Evolutionary conservation across 805 yeast genomes (phyloP).

Genomic region (Sugiyamaella boreocaroliniensis): DNA sequence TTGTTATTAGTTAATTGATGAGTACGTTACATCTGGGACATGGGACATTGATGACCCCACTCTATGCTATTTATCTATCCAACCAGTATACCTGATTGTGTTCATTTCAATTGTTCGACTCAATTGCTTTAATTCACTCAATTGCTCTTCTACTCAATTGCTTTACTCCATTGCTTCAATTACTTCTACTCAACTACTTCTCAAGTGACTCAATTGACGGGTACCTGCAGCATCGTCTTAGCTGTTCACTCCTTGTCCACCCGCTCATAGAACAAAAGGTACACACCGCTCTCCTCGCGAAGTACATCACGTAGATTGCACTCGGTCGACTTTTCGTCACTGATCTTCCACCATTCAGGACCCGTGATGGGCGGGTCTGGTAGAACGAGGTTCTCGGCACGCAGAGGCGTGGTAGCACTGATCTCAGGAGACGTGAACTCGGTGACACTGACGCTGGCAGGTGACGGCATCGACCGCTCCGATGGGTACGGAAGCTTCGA

Average conservation of each 20-base stretch:
- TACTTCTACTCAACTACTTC: background rate
- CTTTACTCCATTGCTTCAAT: background rate
- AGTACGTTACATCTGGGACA: constrained; percentile 8
- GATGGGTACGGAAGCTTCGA: constrained; percentile 14
- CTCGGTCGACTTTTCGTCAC: constrained; percentile 69
- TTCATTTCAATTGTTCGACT: background rate
- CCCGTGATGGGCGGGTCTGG: constrained; percentile 39
- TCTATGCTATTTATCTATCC: constrained; percentile 9
- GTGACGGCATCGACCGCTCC: constrained; percentile 16
- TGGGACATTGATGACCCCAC: no score
- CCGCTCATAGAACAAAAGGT: constrained; percentile 76
- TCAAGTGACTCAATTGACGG: background rate
- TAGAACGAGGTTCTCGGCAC: background rate
- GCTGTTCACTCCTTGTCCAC: background rate
- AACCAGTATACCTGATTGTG: no score
- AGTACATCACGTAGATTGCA: constrained; percentile 51
- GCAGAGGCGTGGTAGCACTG: background rate
- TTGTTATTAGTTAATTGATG: constrained; percentile 7
- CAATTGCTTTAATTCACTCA: background rate
- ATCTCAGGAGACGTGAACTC: constrained; percentile 9
- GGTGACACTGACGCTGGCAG: constrained; percentile 12
- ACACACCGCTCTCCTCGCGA: constrained; percentile 67
- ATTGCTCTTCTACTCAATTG: background rate
- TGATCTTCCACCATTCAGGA: constrained; percentile 63
- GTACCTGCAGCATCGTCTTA: no score